Evolutionary conservation across 2,329 filamentous ascomycete species (phyloP).

Genomic region (Ophiostoma sp.): DNA sequence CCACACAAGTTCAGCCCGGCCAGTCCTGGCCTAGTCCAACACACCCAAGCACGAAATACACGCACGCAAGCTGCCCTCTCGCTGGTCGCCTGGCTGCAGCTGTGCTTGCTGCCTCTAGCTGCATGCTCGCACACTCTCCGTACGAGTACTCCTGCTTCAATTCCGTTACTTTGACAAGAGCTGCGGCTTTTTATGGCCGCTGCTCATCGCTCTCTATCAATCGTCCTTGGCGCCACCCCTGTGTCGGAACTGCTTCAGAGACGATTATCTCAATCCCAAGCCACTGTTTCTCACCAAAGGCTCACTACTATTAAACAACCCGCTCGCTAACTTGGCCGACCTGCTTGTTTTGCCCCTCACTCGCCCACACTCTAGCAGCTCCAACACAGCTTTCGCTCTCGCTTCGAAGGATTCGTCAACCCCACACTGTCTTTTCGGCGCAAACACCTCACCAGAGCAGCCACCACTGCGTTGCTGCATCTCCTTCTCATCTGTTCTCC

Average conservation of each 20-base stretch:
- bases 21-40: neutral
- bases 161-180: neutral
- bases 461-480: neutral
- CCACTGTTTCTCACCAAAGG: neutral
- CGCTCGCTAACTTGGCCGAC: neutral
- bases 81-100: neutral
- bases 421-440: slow-evolving; percentile 3
- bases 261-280: neutral
- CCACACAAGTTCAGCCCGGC: neutral
- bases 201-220: neutral
- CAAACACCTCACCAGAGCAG: slow-evolving; percentile 1
- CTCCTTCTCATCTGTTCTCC: neutral
- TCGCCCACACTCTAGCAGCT: slow-evolving; percentile 5
- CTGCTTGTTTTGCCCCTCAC: neutral
- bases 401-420: slow-evolving; percentile 9
- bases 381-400: slow-evolving; percentile 5
- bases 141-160: neutral
- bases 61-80: slow-evolving; percentile 6
- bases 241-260: no score
- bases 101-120: slow-evolving; percentile 1
- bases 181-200: slow-evolving; percentile 8
- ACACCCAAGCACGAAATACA: slow-evolving; percentile 4
- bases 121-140: neutral
- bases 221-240: neutral
- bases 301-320: neutral